Evolutionary conservation across 805 yeast species (phyloP).

Genomic region (Myxozyma melibiosi): DNA sequence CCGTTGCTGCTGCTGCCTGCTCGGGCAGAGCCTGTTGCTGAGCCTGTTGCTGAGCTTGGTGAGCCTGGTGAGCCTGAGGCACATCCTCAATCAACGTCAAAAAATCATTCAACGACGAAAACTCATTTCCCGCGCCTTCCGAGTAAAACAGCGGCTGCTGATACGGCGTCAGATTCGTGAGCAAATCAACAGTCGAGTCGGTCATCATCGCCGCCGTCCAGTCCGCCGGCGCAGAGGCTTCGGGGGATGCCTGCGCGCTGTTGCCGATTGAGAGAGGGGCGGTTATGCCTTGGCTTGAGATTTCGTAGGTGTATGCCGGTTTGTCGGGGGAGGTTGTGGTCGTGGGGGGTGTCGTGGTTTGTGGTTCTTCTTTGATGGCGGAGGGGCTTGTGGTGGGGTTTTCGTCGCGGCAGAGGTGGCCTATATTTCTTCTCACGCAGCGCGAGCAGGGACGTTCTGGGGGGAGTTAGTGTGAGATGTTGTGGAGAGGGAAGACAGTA

Average conservation of each 20-base stretch:
- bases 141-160: conserved; percentile 73
- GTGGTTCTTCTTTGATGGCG: background rate
- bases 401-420: conserved; percentile 82
- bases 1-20: background rate
- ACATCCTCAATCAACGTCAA: conserved; percentile 81
- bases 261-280: conserved; percentile 7
- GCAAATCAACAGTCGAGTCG: background rate
- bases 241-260: background rate
- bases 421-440: conserved; percentile 83
- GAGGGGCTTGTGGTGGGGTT: background rate
- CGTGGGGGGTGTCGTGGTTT: background rate
- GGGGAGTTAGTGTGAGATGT: background rate
- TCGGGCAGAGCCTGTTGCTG: too few species aligned
- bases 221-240: conserved; percentile 12
- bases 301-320: background rate
- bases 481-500: background rate
- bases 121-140: conserved; percentile 83
- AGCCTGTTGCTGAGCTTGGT: background rate
- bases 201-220: conserved; percentile 12
- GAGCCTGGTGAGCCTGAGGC: background rate
- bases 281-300: conserved; percentile 11
- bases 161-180: conserved; percentile 18
- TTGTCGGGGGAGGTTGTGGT: background rate
- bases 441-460: conserved; percentile 69
- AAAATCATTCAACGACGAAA: conserved; percentile 85